Base-by-base conservation (phyloP, 75 land plant genomes). In the Picea sitchensis region DNA sequence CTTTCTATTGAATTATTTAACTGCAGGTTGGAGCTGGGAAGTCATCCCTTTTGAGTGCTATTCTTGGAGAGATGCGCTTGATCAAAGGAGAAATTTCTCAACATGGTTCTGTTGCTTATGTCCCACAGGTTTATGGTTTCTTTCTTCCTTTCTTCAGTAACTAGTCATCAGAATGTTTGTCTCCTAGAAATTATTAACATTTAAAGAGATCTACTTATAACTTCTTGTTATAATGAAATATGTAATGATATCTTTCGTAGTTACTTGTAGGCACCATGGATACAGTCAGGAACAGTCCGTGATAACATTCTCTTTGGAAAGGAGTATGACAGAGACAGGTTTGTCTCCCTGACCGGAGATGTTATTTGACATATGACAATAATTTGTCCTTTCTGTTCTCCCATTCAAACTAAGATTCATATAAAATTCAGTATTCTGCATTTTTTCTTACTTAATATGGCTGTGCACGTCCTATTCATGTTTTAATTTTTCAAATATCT, bases 291-390 rank as follows among this genome's bases (percentile, higher is more conserved):
- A 68, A 90, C 95, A 23, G 79, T 96, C 57, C 95, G 98, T 59
- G 96, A 95, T 44, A 96, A 96, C 80, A 92, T 96, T 73, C 82
- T 96, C 31, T 84, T 96, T 83, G 98, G 98, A 67, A 83, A 83
- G 64, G 79, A 73, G 15, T 88, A 79, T 82, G 82, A 90, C 80
- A 73, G 69, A 31, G 78, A 79, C 75, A 90, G 98, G 98, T 95
- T n/a, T 23, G 23, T 20, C 31, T 60, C 13, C 23, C 36, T 44
- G 11, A 71, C 11, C 9, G 31, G 2, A 57, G 15, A 57, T 76
- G 34, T 21, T 31, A 23, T 14, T 8, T 26, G 18, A 44, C n/a
- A 21, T 20, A 44, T 44, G 11, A 78, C 77, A 60, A 23, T 78
- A 41, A 15, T 30, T 78, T 65, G 8, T 2, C 73, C 73, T 41